A percentile compares a stretch with the other conserved stretches of the same genome.
Conservation (phyloP, 139 green algal genomes). For the Nannochloris sp. region DNA sequence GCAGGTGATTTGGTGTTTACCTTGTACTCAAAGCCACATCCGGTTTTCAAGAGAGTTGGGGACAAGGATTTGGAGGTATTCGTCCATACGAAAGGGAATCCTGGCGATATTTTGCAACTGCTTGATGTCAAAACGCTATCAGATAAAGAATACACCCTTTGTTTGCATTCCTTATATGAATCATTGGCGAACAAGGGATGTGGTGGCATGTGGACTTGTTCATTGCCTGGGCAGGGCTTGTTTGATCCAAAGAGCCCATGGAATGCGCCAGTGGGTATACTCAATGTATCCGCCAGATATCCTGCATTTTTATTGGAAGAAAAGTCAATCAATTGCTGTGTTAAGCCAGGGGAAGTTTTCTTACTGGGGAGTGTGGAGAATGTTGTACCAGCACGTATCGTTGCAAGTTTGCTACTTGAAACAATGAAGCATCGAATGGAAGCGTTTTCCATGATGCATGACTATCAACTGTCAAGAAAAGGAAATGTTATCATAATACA, state of each 20-base stretch:
- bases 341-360: slow-evolving; percentile 8
- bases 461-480: background rate
- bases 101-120: slow-evolving; percentile 3
- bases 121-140: background rate
- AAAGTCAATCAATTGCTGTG: background rate
- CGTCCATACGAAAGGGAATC: background rate
- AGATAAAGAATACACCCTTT: background rate
- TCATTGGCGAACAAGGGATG: slow-evolving; percentile 8
- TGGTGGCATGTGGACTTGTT: slow-evolving; percentile 15
- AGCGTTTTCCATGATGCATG: background rate
- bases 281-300: slow-evolving; percentile 20
- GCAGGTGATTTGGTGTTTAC: slow-evolving; percentile 23
- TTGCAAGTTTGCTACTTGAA: slow-evolving; percentile 6
- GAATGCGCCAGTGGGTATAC: slow-evolving; percentile 14
- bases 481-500: background rate
- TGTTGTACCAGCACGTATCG: slow-evolving; percentile 7
- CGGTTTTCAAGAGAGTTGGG: slow-evolving; percentile 9
- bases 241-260: slow-evolving; percentile 21
- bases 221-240: slow-evolving; percentile 16
- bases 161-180: background rate
- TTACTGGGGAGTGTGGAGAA: slow-evolving; percentile 6
- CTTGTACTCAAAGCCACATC: slow-evolving; percentile 24
- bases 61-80: slow-evolving; percentile 25
- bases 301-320: slow-evolving; percentile 11
- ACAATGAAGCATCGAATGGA: slow-evolving; percentile 13